Evolutionary conservation across 1,284 basidiomycete species (phyloP), one percentile per base, ranked within the genome.

Genomic region (Polyporus tsugae): DNA sequence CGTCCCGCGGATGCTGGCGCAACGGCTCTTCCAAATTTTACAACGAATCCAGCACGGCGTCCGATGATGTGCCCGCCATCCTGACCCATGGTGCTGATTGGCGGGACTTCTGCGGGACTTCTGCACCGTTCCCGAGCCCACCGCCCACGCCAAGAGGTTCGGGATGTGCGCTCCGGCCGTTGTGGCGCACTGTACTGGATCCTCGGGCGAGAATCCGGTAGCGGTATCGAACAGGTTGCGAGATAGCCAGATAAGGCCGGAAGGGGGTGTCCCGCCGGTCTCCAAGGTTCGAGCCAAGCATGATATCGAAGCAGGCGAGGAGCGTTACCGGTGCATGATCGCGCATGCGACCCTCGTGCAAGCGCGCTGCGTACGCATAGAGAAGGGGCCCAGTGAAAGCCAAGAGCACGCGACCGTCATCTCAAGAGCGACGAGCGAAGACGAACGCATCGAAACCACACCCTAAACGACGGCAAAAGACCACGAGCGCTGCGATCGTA

Each of bases 331-430:
- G 22, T 33, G 42, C n/a, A 61, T 33, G 17, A 25, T n/a, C 1
- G 33, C 60, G 10, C 60, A 61, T 46, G 59, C 59, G 53, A 19
- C 22, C 17, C 22, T 46, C 44, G 6, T 19, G 17, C 17, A n/a
- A 17, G 11, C 11, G 55, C 22, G 55, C 55, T 58, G 55, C 55
- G 55, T 9, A 57, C 38, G 25, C 36, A 25, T 29, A 19, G 58
- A 38, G 58, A 60, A 60, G 22, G 13, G n/a, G 39, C 36, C 58
- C 38, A 41, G 58, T 15, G 58, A 60, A 60, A 39, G 58, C 58
- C 58, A 60, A 60, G 58, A 60, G 58, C 38, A 13, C 6, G 5
- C 38, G 22, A 17, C 6, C 7, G 17, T 25, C 13, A 41, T 25
- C 36, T 22, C 55, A 58, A 60, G 58, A 29, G 25, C 22, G 19